Evolutionary conservation across 352 stramenopile genomes (phyloP).

Genomic region (Pythium monospermum): DNA sequence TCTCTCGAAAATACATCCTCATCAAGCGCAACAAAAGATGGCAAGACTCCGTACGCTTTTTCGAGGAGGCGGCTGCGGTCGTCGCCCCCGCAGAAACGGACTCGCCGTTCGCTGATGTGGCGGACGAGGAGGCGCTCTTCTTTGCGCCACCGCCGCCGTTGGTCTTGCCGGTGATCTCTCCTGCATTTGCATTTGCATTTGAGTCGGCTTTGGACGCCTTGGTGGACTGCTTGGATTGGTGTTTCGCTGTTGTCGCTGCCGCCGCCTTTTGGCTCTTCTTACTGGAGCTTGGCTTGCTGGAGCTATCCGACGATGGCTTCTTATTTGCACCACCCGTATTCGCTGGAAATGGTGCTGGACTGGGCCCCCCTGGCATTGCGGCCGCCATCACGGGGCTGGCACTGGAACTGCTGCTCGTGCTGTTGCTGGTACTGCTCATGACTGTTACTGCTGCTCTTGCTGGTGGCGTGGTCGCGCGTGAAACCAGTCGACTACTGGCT

Average conservation of each 20-base stretch:
- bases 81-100: slow-evolving; percentile 6
- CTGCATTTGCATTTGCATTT: neutral
- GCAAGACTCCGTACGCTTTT: slow-evolving; percentile 14
- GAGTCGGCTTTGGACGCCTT: slow-evolving; percentile 13
- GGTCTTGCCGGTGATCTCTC: neutral
- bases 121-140: neutral
- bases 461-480: slow-evolving; percentile 10
- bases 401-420: neutral
- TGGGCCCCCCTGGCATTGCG: neutral
- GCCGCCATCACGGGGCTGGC: neutral
- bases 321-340: too few relatives aligned
- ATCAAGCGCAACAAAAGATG: too few relatives aligned
- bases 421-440: too few relatives aligned
- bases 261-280: slow-evolving; percentile 8
- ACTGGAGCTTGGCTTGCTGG: neutral
- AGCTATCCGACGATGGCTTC: neutral
- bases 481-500: slow-evolving; percentile 30
- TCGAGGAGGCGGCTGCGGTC: neutral
- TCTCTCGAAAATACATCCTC: too few relatives aligned
- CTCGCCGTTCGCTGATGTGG: neutral
- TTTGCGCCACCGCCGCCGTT: neutral
- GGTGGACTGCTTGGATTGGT: slow-evolving; percentile 10
- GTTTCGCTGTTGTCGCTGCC: neutral
- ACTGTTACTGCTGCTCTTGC: neutral
- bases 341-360: neutral